phyloP scores from a whole-genome alignment of 2,329 filamentous ascomycete species.

The Xylariaceae sp. region DNA sequence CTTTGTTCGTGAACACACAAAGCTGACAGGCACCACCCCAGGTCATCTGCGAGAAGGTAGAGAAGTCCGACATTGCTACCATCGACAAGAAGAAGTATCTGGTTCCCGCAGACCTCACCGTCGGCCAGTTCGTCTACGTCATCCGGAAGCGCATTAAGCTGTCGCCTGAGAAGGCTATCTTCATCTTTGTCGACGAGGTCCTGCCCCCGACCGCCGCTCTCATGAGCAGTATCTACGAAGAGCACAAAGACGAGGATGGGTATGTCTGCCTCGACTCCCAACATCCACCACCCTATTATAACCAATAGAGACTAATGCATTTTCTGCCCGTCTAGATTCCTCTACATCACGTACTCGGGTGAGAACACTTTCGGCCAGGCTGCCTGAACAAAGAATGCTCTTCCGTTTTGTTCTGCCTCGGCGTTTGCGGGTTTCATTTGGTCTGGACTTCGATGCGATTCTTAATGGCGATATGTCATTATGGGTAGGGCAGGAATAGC shows the following conservation, averaged over 20 bases:
- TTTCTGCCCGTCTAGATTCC: slow-evolving; percentile 63
- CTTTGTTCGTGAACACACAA: not conserved
- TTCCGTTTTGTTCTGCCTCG: slow-evolving; percentile 15
- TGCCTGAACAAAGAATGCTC: slow-evolving; percentile 33
- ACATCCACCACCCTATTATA: not conserved
- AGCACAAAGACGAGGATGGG: slow-evolving; percentile 88
- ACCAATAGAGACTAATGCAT: slow-evolving; percentile 13
- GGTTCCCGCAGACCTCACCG: slow-evolving; percentile 94
- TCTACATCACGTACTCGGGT: slow-evolving; percentile 99
- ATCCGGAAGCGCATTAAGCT: slow-evolving; percentile 99
- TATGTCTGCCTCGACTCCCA: slow-evolving; percentile 42
- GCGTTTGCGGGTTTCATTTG: slow-evolving; percentile 28
- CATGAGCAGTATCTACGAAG: slow-evolving; percentile 99
- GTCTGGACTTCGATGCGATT: slow-evolving; percentile 31
- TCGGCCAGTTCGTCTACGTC: slow-evolving; percentile 99
- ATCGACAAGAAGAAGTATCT: slow-evolving; percentile 99
- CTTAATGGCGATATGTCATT: slow-evolving; percentile 17
- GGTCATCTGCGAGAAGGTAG: slow-evolving; percentile 99
- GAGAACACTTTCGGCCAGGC: slow-evolving; percentile 93
- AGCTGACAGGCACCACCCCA: slow-evolving; percentile 41
- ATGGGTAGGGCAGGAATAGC: slow-evolving; percentile 20
- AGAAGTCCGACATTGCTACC: slow-evolving; percentile 98
- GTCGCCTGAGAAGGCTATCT: slow-evolving; percentile 99
- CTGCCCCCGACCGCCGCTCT: slow-evolving; percentile 94
- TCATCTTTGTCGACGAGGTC: slow-evolving; percentile 99